Base-by-base conservation (phyloP, 352 stramenopile species). In the Globisporangium yorkense region DNA sequence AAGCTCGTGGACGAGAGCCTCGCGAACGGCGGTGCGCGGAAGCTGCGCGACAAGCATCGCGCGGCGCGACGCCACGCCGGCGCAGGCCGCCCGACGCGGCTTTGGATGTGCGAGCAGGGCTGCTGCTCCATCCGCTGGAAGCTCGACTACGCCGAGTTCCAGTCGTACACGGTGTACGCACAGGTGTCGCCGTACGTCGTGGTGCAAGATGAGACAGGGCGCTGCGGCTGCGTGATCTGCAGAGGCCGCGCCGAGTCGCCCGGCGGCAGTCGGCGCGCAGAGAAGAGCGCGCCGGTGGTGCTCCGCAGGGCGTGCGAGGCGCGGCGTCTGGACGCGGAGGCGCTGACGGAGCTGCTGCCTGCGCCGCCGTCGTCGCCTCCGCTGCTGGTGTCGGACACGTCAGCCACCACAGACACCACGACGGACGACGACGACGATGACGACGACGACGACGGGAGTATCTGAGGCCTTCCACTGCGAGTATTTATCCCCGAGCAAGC, bases 101-200 rank as follows among this genome's bases (percentile, higher is more conserved):
- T 86, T 43, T 88, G 77, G 77, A 75, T 77, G 46, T 89, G 79
- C 43, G 73, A 76, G 12, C 63, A 69, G 16, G 79, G 79, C 48
- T 89, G 79, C 71, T 89, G 79, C 55, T 87, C 75, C 27, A 77
- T 89, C 55, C 79, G 77, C 37, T 84, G 75, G 76, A 89, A 89
- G 51, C 77, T 89, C 50, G 77, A 87, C 65, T 89, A 89, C 43
- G 79, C 75, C 72, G 79, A 84, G 62, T 84, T 88, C 54, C 73
- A 84, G 56, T 78, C 72, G 31, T 87, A 80, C 65, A 71, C 69
- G 37, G 77, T 84, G 39, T 87, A 89, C 58, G 73, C 78, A 37
- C 68, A 84, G 43, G 66, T 82, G 51, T 86, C 79, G 43, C 79
- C 79, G 20, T 89, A 88, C 56, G 70, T 87, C 27, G 73, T 89